phyloP scores from a whole-genome alignment of 768 basidiomycete genomes.

The Hygrophorus russula region DNA sequence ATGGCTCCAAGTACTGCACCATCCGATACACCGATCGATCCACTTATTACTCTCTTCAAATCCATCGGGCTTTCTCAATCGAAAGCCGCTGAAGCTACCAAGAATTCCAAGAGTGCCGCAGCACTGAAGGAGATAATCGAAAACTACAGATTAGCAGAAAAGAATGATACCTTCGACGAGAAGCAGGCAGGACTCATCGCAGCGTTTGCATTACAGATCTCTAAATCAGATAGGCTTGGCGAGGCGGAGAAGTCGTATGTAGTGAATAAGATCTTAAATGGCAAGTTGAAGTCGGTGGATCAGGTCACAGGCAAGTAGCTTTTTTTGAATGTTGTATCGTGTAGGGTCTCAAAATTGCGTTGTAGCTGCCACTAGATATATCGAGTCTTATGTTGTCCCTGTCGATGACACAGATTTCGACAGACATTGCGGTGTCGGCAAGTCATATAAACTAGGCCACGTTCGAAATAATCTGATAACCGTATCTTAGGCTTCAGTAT shows the following conservation, averaged over 20 bases:
- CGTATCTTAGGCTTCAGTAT: constrained; percentile 66
- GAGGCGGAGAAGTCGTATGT: constrained; percentile 49
- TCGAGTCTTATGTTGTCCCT: constrained; percentile 48
- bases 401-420: constrained; percentile 65
- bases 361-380: constrained; percentile 66
- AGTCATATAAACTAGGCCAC: constrained; percentile 16
- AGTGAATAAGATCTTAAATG: constrained; percentile 58
- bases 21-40: constrained; percentile 17
- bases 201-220: constrained; percentile 49
- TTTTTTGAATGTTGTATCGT: not conserved
- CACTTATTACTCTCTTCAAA: constrained; percentile 46
- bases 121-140: constrained; percentile 63
- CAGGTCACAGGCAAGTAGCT: constrained; percentile 71
- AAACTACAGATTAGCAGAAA: constrained; percentile 31
- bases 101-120: constrained; percentile 66
- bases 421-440: constrained; percentile 79
- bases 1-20: constrained; percentile 8
- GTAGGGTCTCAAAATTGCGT: not conserved
- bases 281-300: constrained; percentile 67
- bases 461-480: constrained; percentile 3
- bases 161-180: constrained; percentile 48
- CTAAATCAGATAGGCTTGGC: constrained; percentile 41
- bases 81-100: constrained; percentile 75
- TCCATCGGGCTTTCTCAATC: constrained; percentile 65
- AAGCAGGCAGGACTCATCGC: constrained; percentile 65